Base-by-base conservation (phyloP, 2,329 filamentous ascomycete species). In the Calonectria pseudoreteaudii region DNA sequence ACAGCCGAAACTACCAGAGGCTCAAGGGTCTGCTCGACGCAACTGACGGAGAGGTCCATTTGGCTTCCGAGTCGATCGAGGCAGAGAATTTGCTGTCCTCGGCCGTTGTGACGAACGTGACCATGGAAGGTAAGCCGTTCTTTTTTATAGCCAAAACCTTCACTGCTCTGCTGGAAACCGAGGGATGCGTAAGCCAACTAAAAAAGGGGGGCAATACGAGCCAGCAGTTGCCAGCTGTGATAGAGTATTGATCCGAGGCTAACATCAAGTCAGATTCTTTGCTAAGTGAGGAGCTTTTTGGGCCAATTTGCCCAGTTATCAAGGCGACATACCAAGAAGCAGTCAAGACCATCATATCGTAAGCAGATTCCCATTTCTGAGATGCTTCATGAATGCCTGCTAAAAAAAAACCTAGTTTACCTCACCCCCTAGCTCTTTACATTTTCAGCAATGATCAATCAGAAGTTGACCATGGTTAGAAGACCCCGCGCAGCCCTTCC, bases 1-100 rank as follows among this genome's bases (percentile, higher is more conserved):
- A 87, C 74, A 80, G 83, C 23, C 81, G 82, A 11, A 84, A 88
- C 75, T 88, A 83, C 69, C 82, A 86, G 44, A 83, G 87, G 0
- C 77, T 89, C 4, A 77, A 80, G 1, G 76, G 66, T 0, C 80
- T 88, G 1, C 75, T 88, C 3, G 75, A 82, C 0, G 75, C 79
- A 44, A 84, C 85, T 2, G 72, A 80, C 5, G 87, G 87, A n/a
- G 81, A 80, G 11, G 79, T 87, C 11, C 60, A 65, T 31, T 11
- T 65, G 7, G 38, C 38, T 49, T 65, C 60, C 18, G 18, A 65
- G 36, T 20, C 38, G 0, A 49, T 49, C 2, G 60, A 47, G 20
- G 60, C 20, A 3, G 41, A 65, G 14, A 65, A 65, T 8, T 2
- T 65, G 28, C 26, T 65, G 41, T 49, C 60, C 14, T n/a, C 60